Conservation (phyloP, 2,329 filamentous ascomycete genomes). For the Aureobasidium namibiae region DNA sequence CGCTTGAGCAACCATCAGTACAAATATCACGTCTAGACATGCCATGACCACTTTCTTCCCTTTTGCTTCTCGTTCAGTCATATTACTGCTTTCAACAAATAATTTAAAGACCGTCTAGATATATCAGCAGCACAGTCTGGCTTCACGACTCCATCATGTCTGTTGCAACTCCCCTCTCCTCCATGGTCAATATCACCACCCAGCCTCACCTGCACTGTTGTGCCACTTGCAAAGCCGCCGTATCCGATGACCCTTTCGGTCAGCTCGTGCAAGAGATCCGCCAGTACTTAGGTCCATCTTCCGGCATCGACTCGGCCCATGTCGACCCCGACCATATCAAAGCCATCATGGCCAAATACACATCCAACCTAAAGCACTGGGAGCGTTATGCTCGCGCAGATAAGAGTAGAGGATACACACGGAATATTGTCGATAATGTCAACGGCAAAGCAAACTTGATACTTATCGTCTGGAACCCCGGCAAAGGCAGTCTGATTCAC, state of each 20-base stretch:
- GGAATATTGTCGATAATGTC: slow-evolving; percentile 83
- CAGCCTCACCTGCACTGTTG: neutral
- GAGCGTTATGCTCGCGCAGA: slow-evolving; percentile 66
- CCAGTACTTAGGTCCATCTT: slow-evolving; percentile 66
- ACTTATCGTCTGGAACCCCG: slow-evolving; percentile 81
- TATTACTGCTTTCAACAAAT: neutral
- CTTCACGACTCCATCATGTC: neutral
- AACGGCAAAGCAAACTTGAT: slow-evolving; percentile 79
- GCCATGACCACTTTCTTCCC: neutral
- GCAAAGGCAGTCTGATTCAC: slow-evolving; percentile 76
- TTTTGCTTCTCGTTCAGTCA: neutral
- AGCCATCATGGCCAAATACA: slow-evolving; percentile 65
- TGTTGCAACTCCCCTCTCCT: neutral
- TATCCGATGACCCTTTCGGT: slow-evolving; percentile 45
- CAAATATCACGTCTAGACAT: neutral
- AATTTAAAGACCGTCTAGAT: neutral
- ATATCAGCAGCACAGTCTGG: neutral
- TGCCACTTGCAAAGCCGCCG: neutral
- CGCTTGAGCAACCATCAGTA: neutral
- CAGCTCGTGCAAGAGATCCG: slow-evolving; percentile 66
- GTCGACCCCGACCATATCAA: slow-evolving; percentile 67
- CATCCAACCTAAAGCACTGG: slow-evolving; percentile 64
- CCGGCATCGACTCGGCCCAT: slow-evolving; percentile 72
- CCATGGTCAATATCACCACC: neutral
- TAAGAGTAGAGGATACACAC: slow-evolving; percentile 62